Conservation (phyloP, 1,284 basidiomycete genomes). For the Papiliotrema terrestris region DNA sequence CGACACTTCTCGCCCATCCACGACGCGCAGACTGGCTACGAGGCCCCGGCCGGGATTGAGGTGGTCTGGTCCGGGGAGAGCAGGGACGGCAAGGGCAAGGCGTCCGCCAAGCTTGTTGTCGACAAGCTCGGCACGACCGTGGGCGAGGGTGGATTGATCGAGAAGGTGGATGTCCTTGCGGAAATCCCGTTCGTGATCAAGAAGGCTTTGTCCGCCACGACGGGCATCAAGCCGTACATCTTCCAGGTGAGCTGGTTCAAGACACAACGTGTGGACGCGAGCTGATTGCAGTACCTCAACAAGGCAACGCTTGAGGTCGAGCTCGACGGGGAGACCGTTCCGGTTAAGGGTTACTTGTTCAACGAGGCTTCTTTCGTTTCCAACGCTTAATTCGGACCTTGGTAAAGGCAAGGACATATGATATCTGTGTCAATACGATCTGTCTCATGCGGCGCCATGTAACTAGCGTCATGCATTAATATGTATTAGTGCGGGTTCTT, state of each 20-base stretch:
- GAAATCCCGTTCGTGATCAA: constrained; percentile 83
- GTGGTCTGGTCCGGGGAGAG: constrained; percentile 77
- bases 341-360: constrained; percentile 69
- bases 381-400: background rate
- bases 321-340: constrained; percentile 50
- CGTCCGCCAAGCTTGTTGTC: constrained; percentile 59
- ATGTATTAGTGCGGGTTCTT: background rate
- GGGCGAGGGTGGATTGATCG: constrained; percentile 72
- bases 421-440: background rate
- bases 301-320: constrained; percentile 64
- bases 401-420: too few relatives aligned
- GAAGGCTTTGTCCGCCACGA: constrained; percentile 53
- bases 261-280: background rate
- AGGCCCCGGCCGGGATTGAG: constrained; percentile 65
- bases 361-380: constrained; percentile 92
- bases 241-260: constrained; percentile 47
- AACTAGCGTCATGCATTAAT: background rate
- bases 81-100: constrained; percentile 52
- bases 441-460: background rate
- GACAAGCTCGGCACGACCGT: constrained; percentile 58
- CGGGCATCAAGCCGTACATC: constrained; percentile 54
- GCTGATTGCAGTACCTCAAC: constrained; percentile 67
- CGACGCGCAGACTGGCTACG: constrained; percentile 76
- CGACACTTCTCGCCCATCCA: constrained; percentile 62
- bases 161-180: constrained; percentile 94